These are phyloP conservation scores for Pythium periplocum DNA, from an alignment of 352 stramenopile genomes.

Conservation along the genomic window DNA sequence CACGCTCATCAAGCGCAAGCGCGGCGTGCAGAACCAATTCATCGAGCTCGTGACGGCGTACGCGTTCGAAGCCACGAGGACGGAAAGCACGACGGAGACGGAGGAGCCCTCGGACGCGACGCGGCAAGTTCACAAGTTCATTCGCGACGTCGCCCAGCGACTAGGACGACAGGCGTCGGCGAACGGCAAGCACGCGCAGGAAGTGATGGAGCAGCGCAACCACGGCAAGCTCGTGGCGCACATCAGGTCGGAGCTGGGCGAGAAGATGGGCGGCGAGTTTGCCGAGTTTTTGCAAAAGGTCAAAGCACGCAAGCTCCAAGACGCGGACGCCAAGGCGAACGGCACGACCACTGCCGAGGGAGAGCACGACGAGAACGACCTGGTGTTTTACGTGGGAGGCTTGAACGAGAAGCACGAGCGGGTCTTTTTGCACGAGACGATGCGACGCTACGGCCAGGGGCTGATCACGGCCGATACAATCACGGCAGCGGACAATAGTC, in stretches of 20 bases:
- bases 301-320: slow-evolving; percentile 28
- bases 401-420: slow-evolving; percentile 87
- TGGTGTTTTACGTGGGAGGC: slow-evolving; percentile 72
- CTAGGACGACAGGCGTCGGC: slow-evolving; percentile 5
- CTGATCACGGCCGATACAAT: slow-evolving; percentile 85
- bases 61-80: slow-evolving; percentile 2
- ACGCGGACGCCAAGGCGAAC: slow-evolving; percentile 11
- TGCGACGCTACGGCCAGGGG: slow-evolving; percentile 74
- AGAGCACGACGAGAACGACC: slow-evolving; percentile 19
- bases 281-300: slow-evolving; percentile 62
- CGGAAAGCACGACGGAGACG: background rate
- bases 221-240: slow-evolving; percentile 41
- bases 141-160: slow-evolving; percentile 12
- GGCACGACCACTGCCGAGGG: slow-evolving; percentile 4
- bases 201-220: slow-evolving; percentile 43
- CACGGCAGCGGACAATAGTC: slow-evolving; percentile 72
- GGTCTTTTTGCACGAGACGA: slow-evolving; percentile 87
- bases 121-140: slow-evolving; percentile 7
- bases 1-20: slow-evolving; percentile 21
- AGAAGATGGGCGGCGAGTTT: slow-evolving; percentile 71
- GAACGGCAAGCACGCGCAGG: slow-evolving; percentile 9
- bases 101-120: slow-evolving; percentile 1
- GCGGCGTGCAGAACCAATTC: slow-evolving; percentile 13
- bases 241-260: slow-evolving; percentile 47
- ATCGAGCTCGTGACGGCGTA: slow-evolving; percentile 16